Evolutionary conservation across 2,329 filamentous ascomycete species (phyloP).

Genomic region (Fusarium sp.): DNA sequence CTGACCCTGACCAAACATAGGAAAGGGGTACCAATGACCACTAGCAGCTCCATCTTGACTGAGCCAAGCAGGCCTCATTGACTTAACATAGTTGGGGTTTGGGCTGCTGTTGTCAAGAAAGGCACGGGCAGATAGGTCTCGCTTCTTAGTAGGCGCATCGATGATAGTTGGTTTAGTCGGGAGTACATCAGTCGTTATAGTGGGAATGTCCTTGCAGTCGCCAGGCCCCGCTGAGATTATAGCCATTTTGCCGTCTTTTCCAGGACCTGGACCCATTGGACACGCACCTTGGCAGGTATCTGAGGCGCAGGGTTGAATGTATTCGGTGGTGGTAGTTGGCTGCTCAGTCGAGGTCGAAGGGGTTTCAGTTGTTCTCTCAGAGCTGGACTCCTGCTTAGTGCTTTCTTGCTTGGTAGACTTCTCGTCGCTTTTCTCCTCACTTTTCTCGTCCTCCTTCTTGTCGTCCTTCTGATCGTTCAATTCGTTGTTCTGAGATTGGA

Average conservation of each 20-base stretch:
- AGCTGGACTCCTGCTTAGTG: constrained; percentile 12
- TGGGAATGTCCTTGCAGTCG: constrained; percentile 21
- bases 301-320: constrained; percentile 16
- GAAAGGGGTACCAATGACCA: constrained; percentile 27
- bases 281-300: constrained; percentile 23
- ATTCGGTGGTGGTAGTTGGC: constrained; percentile 19
- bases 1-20: background rate
- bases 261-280: too few relatives aligned
- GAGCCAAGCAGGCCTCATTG: constrained; percentile 25
- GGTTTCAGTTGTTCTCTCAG: constrained; percentile 5
- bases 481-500: constrained; percentile 24
- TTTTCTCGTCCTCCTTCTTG: constrained; percentile 9
- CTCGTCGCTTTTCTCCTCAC: constrained; percentile 22
- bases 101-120: constrained; percentile 25
- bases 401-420: constrained; percentile 26
- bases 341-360: constrained; percentile 1
- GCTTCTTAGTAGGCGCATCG: background rate
- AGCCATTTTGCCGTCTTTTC: constrained; percentile 22
- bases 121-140: background rate
- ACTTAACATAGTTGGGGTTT: constrained; percentile 24
- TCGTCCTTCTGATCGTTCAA: constrained; percentile 22
- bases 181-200: constrained; percentile 22
- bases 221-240: background rate
- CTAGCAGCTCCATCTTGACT: constrained; percentile 23
- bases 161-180: constrained; percentile 21